Evolutionary conservation across 441 rosid genomes (phyloP).

Genomic region (Biscutella laevigata): DNA sequence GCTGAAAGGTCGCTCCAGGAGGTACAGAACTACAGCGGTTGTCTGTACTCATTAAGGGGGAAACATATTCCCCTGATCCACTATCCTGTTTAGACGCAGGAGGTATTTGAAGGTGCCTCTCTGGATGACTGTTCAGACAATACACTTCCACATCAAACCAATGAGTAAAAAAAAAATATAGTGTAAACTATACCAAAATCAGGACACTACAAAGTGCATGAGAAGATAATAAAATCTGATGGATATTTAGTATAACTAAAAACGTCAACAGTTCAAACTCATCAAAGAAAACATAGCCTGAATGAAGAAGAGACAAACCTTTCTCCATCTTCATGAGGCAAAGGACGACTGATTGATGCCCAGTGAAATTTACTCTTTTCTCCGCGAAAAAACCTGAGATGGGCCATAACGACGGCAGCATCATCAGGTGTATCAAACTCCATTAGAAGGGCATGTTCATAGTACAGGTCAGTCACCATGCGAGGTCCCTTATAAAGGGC

Average conservation of each 20-base stretch:
- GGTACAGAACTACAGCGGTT: constrained; percentile 35
- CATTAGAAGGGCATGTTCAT: constrained; percentile 77
- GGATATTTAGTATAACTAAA: not conserved
- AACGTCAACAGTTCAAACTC: not conserved
- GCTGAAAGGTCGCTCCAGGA: constrained; percentile 43
- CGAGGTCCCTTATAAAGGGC: constrained; percentile 68
- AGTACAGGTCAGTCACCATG: constrained; percentile 63
- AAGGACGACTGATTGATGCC: constrained; percentile 34
- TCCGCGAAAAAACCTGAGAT: constrained; percentile 66
- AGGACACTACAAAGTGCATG: constrained; percentile 10
- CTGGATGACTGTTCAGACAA: constrained; percentile 39
- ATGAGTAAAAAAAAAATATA: not conserved
- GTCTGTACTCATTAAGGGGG: constrained; percentile 52
- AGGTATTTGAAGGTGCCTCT: constrained; percentile 33
- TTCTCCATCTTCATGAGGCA: constrained; percentile 49
- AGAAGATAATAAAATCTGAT: not conserved
- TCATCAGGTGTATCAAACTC: constrained; percentile 92
- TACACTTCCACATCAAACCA: constrained; percentile 19
- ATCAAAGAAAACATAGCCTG: constrained; percentile 2
- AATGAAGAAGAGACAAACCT: constrained; percentile 38
- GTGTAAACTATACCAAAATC: not conserved
- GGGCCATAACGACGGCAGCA: constrained; percentile 74
- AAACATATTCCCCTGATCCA: constrained; percentile 56
- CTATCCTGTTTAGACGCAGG: constrained; percentile 36
- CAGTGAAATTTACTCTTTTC: constrained; percentile 45